Percentiles rank a stretch among this genome's conserved stretches.
phyloP scores from a whole-genome alignment of 495 filamentous ascomycete genomes.

The Chaetomium fimeti region DNA sequence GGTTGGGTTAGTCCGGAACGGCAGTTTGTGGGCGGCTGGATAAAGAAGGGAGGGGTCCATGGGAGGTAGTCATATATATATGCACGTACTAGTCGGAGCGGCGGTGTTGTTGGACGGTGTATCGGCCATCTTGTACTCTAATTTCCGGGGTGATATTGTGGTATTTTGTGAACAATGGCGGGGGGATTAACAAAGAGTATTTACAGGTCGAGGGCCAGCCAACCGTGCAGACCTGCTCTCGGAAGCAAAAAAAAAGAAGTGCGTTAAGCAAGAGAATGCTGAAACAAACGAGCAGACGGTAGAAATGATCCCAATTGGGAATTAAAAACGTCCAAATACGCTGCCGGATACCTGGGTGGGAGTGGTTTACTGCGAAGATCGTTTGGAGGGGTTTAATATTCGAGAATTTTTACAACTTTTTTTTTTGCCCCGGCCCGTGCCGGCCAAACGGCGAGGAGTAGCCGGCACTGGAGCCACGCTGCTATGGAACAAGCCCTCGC shows the following conservation, averaged over 20 bases:
- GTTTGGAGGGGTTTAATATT: conserved; percentile 2
- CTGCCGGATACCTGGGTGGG: conserved; percentile 5
- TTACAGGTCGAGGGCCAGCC: conserved; percentile 19
- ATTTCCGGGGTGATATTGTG: conserved; percentile 12
- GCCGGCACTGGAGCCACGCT: conserved; percentile 27
- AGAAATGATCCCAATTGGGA: conserved; percentile 21
- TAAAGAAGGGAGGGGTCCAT: no score
- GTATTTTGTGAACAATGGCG: conserved; percentile 9
- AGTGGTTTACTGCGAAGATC: background rate
- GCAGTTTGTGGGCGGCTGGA: background rate
- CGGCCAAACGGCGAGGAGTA: conserved; percentile 22
- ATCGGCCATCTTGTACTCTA: conserved; percentile 24
- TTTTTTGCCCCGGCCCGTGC: conserved; percentile 26
- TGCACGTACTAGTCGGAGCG: conserved; percentile 22
- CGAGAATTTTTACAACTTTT: conserved; percentile 21
- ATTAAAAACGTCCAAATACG: conserved; percentile 2
- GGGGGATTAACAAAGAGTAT: conserved; percentile 13
- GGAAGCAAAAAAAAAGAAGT: conserved; percentile 19
- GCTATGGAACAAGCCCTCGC: conserved; percentile 11
- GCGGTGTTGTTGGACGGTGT: conserved; percentile 14
- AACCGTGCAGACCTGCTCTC: conserved; percentile 10
- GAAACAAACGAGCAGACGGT: conserved; percentile 2
- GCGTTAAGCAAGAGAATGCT: background rate
- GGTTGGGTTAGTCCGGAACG: conserved; percentile 16
- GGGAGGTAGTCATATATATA: background rate